Evolutionary conservation across 495 filamentous ascomycete species (phyloP).

Genomic region (Platismatia glauca): DNA sequence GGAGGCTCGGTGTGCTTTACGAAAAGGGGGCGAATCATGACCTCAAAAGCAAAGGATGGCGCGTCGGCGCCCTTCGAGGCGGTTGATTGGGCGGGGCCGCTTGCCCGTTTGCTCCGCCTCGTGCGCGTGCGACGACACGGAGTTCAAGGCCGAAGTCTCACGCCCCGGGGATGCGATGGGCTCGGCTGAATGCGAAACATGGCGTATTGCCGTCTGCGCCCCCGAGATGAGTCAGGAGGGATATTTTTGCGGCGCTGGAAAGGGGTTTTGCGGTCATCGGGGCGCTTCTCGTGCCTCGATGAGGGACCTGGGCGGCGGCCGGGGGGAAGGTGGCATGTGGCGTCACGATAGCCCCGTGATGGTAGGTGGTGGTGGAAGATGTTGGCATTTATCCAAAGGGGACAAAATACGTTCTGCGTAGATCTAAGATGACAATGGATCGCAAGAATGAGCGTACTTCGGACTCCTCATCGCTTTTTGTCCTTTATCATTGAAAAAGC

Average conservation of each 20-base stretch:
- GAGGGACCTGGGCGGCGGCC: neutral
- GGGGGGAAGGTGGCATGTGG: neutral
- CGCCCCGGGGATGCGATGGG: neutral
- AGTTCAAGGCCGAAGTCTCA: slow-evolving; percentile 2
- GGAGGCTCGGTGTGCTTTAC: neutral
- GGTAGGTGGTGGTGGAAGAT: neutral
- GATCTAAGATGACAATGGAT: too few species aligned
- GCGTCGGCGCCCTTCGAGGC: neutral
- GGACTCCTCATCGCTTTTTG: too few species aligned
- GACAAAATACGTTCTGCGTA: too few species aligned
- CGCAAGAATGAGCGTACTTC: too few species aligned
- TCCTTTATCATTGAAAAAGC: too few species aligned
- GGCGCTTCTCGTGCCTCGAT: neutral
- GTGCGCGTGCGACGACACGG: neutral
- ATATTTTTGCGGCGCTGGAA: neutral
- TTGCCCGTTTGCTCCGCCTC: slow-evolving; percentile 4
- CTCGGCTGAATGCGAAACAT: neutral
- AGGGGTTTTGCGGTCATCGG: neutral
- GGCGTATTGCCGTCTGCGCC: neutral
- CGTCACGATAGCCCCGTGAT: neutral
- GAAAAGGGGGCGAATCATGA: neutral
- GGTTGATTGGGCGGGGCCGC: slow-evolving; percentile 6
- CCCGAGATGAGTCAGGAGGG: neutral
- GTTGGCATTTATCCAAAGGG: too few species aligned
- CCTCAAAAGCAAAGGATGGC: neutral